Base-by-base conservation (phyloP, 495 filamentous ascomycete genomes). In the Astrocystis sublimbata region DNA sequence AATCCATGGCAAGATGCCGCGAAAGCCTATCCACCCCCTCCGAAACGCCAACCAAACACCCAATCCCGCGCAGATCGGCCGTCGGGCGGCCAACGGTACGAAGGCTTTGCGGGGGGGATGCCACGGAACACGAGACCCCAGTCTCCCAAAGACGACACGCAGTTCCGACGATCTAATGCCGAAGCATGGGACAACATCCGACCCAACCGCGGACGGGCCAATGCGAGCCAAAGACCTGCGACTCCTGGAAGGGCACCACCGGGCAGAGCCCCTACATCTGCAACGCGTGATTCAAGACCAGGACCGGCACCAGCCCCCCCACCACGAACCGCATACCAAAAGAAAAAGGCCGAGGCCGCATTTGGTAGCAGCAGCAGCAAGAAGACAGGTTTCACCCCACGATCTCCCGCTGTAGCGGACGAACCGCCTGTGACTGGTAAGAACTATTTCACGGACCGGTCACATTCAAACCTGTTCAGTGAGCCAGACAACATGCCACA, bases 21-120 rank as follows among this genome's bases (percentile, higher is more conserved):
- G 41, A 70, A 75, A 13, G 68, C 81, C 43, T 83, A 76, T 15
- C 76, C 78, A 10, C 65, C 65, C 5, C 78, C 81, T 10, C 86
- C 83, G 4, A 78, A 76, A 13, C 75, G 77, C 53, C 68, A 77
- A n/a, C 58, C 77, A 28, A 65, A 69, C 30, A 64, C 68, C 62
- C 73, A 66, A 3, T 55, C 61, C 21, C 77, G 78, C 28, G 73
- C 66, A 3, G 53, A 60, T 19, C 77, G 78, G 28, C 74, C 76
- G 42, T 86, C 86, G 2, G 85, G 85, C 0, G 83, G 86, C 10
- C 74, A 81, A 55, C 75, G 83, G 61, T 89, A 86, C 66, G 75
- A 77, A 6, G 76, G 76, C 35, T 86, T 83, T 73, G 55, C 70
- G 1, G 55, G 30, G 10, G 76, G 73, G 15, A 79, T 69, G 31